Evolutionary conservation across 2,329 filamentous ascomycete species (phyloP).

Genomic region (Ophidiomyces ophidiicola): DNA sequence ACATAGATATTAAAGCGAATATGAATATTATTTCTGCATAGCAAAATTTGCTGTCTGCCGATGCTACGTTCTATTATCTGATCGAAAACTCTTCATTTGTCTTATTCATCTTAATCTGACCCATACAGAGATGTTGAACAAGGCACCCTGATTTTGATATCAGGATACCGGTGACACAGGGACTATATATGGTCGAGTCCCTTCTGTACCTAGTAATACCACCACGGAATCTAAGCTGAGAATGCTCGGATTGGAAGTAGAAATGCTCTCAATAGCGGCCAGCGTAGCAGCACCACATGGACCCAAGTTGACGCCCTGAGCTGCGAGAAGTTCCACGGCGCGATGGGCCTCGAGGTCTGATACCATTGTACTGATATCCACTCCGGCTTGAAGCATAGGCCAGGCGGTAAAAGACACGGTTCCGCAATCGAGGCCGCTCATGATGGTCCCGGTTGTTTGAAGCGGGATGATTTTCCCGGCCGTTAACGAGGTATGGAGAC

Average conservation of each 20-base stretch:
- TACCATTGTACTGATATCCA: slow-evolving; percentile 50
- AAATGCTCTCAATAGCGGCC: slow-evolving; percentile 43
- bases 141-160: too few species aligned
- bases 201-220: slow-evolving; percentile 57
- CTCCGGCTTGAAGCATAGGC: slow-evolving; percentile 44
- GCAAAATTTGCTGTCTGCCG: too few species aligned
- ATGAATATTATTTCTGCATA: too few species aligned
- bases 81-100: too few species aligned
- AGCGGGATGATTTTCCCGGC: slow-evolving; percentile 40
- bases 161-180: too few species aligned
- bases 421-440: slow-evolving; percentile 63
- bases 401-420: slow-evolving; percentile 56
- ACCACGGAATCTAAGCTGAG: slow-evolving; percentile 44
- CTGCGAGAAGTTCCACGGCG: slow-evolving; percentile 44
- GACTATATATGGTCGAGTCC: slow-evolving; percentile 41
- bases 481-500: slow-evolving; percentile 39
- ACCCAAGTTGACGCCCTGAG: slow-evolving; percentile 40
- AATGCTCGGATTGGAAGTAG: slow-evolving; percentile 20
- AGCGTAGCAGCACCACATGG: slow-evolving; percentile 51
- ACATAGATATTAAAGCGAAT: too few species aligned
- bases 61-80: too few species aligned
- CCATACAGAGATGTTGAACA: too few species aligned
- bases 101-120: too few species aligned
- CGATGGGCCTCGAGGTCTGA: slow-evolving; percentile 51
- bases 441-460: slow-evolving; percentile 51